phyloP scores from a whole-genome alignment of 345 rosid genomes.

The rapeseed (Brassica napus) region Da-Ae NC_063448.1:26566001-26566500 shows the following conservation, averaged over 20 bases:
- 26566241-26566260: background rate
- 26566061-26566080: conserved; percentile 18
- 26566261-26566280: conserved; percentile 18
- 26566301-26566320: background rate
- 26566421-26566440: background rate
- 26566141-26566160: background rate
- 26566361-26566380: background rate
- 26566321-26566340: background rate
- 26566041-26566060: conserved; percentile 16
- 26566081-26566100: conserved; percentile 9
- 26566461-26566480: background rate
- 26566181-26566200: background rate
- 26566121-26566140: conserved; percentile 42
- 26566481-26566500: background rate
- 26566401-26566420: background rate
- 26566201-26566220: conserved; percentile 21
- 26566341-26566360: background rate
- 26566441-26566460: background rate
- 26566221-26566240: conserved; percentile 14
- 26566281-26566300: background rate
- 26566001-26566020: conserved; percentile 6
- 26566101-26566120: conserved; percentile 41
- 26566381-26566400: background rate
- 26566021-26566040: conserved; percentile 27
- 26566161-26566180: background rate